Evolutionary conservation across 2,329 filamentous ascomycete species (phyloP).

Genomic region (Colletotrichum sp.): DNA sequence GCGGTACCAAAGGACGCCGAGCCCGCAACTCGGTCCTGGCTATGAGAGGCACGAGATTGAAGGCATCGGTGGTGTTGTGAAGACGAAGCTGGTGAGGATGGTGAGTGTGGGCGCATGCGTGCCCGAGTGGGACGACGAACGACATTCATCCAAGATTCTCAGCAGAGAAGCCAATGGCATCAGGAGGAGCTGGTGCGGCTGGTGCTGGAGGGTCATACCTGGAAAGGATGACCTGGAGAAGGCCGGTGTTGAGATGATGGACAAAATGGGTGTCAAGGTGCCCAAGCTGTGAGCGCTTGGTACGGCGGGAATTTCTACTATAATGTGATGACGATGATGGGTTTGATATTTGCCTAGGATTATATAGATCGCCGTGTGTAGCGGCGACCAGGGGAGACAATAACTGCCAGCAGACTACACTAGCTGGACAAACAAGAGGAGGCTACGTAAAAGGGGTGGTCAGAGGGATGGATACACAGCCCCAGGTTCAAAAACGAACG

Average conservation of each 20-base stretch:
- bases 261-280: not conserved
- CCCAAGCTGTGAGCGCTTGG: not conserved
- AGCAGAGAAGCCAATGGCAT: slow-evolving; percentile 71
- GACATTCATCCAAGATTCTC: slow-evolving; percentile 68
- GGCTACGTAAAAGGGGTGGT: not conserved
- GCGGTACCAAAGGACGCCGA: slow-evolving; percentile 45
- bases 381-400: not conserved
- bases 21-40: slow-evolving; percentile 65
- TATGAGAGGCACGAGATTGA: slow-evolving; percentile 90
- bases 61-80: slow-evolving; percentile 86
- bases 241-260: not conserved
- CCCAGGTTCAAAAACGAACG: not conserved
- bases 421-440: not conserved
- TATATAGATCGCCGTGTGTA: not conserved
- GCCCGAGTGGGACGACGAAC: slow-evolving; percentile 83
- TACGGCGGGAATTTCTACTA: not conserved
- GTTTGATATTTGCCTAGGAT: not conserved
- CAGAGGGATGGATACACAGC: not conserved
- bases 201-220: slow-evolving; percentile 82
- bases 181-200: slow-evolving; percentile 86
- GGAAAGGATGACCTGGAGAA: slow-evolving; percentile 38
- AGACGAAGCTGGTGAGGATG: slow-evolving; percentile 85
- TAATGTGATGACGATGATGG: not conserved
- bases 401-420: not conserved
- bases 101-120: slow-evolving; percentile 84